Evolutionary conservation across 345 rosid species (phyloP).

Genomic region (Salix exigua): DNA sequence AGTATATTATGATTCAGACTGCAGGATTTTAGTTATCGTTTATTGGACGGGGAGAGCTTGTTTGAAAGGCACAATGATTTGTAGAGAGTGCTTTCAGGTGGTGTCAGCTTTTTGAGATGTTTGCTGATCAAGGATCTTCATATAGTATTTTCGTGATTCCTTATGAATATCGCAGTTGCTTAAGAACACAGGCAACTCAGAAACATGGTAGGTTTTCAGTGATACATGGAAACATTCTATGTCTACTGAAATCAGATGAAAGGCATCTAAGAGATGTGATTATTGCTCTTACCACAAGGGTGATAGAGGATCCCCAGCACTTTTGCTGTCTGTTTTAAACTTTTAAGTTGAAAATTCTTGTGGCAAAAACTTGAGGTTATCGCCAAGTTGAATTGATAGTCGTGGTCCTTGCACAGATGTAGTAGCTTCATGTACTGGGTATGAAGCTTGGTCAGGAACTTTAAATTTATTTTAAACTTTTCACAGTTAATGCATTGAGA

Average conservation of each 20-base stretch:
- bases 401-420: background rate
- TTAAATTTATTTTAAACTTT: background rate
- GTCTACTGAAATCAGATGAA: background rate
- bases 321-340: background rate
- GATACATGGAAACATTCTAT: conserved; percentile 1
- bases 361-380: background rate
- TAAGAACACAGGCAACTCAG: background rate
- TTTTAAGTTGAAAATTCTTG: background rate
- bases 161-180: background rate
- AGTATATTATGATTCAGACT: background rate
- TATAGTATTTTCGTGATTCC: background rate
- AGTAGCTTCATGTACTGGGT: background rate
- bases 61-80: background rate
- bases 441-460: background rate
- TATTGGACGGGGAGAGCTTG: background rate
- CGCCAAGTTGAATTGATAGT: background rate
- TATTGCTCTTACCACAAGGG: conserved; percentile 1
- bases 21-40: background rate
- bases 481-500: background rate
- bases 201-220: background rate
- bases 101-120: background rate
- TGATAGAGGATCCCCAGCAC: conserved; percentile 5
- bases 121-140: background rate
- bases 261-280: background rate
- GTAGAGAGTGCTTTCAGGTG: background rate